phyloP scores from a whole-genome alignment of 345 rosid genomes.

The Aquilaria yunnanensis region DNA sequence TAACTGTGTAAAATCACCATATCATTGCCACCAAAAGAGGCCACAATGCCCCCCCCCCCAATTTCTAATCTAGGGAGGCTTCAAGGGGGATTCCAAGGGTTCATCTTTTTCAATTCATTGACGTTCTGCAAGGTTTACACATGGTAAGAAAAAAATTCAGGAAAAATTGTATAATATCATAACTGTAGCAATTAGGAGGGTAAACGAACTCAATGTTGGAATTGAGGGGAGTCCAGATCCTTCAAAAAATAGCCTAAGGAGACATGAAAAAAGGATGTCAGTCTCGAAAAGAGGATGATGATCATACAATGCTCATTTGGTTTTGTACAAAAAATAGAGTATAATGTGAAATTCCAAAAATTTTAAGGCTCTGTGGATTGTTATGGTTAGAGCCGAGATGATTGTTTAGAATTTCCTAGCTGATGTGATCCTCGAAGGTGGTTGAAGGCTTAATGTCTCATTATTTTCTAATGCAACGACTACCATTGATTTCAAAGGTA shows the following conservation, averaged over 20 bases:
- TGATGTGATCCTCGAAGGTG: no score
- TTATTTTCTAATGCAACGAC: no score
- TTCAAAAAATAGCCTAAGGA: constrained; percentile 92
- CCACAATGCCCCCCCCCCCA: constrained; percentile 49
- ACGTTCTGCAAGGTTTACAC: constrained; percentile 46
- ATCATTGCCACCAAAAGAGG: constrained; percentile 86
- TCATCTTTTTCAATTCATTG: constrained; percentile 62
- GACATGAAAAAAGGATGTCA: constrained; percentile 87
- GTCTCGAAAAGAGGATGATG: constrained; percentile 34
- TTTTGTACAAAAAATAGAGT: no score
- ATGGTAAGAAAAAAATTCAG: constrained; percentile 5
- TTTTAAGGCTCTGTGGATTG: no score
- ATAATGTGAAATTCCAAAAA: no score
- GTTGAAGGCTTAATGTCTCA: no score
- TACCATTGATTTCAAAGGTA: no score
- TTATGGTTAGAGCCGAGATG: no score
- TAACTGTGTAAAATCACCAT: constrained; percentile 82
- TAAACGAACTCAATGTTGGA: not conserved
- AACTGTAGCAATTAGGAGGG: not conserved
- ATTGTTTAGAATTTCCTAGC: no score
- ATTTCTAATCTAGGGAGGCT: constrained; percentile 77
- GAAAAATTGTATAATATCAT: not conserved
- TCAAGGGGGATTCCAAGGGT: constrained; percentile 69
- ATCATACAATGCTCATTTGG: no score
- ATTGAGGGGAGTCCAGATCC: constrained; percentile 46